These are phyloP conservation scores for Chlamydomonas incerta DNA, from an alignment of 139 green algal species.

Conservation along the genomic window DNA sequence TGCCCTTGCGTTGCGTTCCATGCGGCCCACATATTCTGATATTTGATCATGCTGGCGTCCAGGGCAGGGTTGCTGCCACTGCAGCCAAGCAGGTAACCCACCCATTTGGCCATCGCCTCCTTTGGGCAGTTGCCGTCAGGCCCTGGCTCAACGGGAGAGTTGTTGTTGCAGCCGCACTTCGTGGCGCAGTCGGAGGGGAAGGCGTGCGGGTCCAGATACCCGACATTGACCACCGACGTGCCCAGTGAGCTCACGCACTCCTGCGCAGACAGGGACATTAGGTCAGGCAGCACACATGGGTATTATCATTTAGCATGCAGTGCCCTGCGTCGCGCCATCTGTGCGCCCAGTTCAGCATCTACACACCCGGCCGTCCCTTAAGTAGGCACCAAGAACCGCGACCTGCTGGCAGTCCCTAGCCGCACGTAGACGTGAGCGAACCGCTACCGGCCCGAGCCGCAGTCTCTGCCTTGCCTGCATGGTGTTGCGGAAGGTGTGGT, in stretches of 20 bases:
- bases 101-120: conserved; percentile 13
- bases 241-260: conserved; percentile 4
- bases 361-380: too few species aligned
- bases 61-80: background rate
- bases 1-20: too few species aligned
- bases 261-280: background rate
- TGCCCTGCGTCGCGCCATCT: too few species aligned
- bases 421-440: too few species aligned
- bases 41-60: background rate
- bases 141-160: background rate
- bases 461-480: too few species aligned
- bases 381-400: too few species aligned
- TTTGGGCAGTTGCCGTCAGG: background rate
- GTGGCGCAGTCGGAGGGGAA: conserved; percentile 24
- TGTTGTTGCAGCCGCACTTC: conserved; percentile 11
- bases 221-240: background rate
- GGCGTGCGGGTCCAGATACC: conserved; percentile 1
- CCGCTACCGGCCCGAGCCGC: too few species aligned
- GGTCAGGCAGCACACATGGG: too few species aligned
- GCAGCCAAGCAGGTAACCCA: conserved; percentile 10
- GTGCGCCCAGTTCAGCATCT: too few species aligned
- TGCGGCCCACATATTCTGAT: background rate
- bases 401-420: too few species aligned
- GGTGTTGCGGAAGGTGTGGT: conserved; percentile 26
- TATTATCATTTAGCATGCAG: too few species aligned